These are phyloP conservation scores for Tolypocladium tundrense DNA, from an alignment of 2,329 filamentous ascomycete species.

Conservation along the genomic window DNA sequence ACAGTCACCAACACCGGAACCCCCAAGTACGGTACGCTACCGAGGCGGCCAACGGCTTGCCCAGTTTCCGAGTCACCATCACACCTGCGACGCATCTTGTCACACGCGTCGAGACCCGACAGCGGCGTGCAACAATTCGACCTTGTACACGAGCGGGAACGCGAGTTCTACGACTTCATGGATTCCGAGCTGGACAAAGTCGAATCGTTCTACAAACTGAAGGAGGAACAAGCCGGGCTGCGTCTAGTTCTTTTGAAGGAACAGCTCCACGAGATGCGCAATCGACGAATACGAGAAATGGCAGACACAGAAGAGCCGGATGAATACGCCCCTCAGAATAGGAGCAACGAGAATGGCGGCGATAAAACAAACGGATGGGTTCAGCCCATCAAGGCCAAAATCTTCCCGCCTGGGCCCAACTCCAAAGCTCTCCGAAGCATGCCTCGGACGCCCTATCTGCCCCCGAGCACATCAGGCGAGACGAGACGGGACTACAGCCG, in stretches of 20 bases:
- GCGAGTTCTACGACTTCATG: conserved; percentile 81
- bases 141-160: conserved; percentile 61
- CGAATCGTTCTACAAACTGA: conserved; percentile 76
- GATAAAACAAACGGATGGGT: conserved; percentile 32
- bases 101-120: conserved; percentile 27
- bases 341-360: conserved; percentile 12
- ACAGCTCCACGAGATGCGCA: conserved; percentile 88
- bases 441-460: conserved; percentile 37
- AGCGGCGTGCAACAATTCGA: conserved; percentile 36
- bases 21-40: conserved; percentile 3
- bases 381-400: conserved; percentile 41
- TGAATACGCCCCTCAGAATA: conserved; percentile 11
- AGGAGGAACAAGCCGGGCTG: conserved; percentile 74
- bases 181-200: conserved; percentile 84
- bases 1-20: conserved; percentile 5
- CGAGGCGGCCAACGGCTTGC: conserved; percentile 5
- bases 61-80: conserved; percentile 14
- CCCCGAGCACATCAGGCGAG: conserved; percentile 16
- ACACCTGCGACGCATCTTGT: conserved; percentile 24
- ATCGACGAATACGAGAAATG: conserved; percentile 67
- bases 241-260: conserved; percentile 62
- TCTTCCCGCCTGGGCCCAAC: conserved; percentile 49
- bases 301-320: conserved; percentile 28
- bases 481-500: conserved; percentile 39
- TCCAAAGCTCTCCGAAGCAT: conserved; percentile 48